phyloP scores from a whole-genome alignment of 495 filamentous ascomycete species.

The Apodospora peruviana region DNA sequence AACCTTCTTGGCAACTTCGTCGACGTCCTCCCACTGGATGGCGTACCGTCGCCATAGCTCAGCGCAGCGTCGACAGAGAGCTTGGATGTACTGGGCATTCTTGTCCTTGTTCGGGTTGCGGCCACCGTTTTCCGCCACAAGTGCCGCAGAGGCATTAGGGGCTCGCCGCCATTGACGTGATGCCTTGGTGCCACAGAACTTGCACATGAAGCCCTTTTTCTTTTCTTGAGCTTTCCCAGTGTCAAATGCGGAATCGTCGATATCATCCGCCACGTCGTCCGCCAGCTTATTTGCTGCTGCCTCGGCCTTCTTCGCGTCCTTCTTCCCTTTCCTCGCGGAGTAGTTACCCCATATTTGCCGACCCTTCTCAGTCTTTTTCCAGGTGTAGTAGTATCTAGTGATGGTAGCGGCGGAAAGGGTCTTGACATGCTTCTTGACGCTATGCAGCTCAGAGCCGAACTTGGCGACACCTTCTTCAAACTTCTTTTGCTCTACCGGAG shows the following conservation, averaged over 20 bases:
- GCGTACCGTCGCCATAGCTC: conserved; percentile 90
- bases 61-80: conserved; percentile 85
- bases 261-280: conserved; percentile 88
- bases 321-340: conserved; percentile 80
- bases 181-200: conserved; percentile 74
- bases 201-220: conserved; percentile 87
- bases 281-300: conserved; percentile 65
- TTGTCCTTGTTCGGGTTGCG: conserved; percentile 67
- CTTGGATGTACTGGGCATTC: conserved; percentile 65
- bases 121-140: conserved; percentile 60
- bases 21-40: conserved; percentile 92
- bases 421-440: conserved; percentile 79
- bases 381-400: conserved; percentile 91
- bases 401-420: conserved; percentile 71
- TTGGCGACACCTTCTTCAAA: conserved; percentile 92
- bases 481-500: conserved; percentile 69
- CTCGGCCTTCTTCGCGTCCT: conserved; percentile 64
- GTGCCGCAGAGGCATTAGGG: conserved; percentile 68
- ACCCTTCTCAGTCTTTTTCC: conserved; percentile 91
- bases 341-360: conserved; percentile 85
- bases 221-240: conserved; percentile 71
- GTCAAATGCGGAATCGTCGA: conserved; percentile 96
- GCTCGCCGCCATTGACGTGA: conserved; percentile 92
- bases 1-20: conserved; percentile 88
- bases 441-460: conserved; percentile 83